A percentile compares a stretch with the other conserved stretches of the same genome.
These are phyloP conservation scores for Arthrobotrys iridis DNA, from an alignment of 2,329 filamentous ascomycete genomes.

Conservation along the genomic window DNA sequence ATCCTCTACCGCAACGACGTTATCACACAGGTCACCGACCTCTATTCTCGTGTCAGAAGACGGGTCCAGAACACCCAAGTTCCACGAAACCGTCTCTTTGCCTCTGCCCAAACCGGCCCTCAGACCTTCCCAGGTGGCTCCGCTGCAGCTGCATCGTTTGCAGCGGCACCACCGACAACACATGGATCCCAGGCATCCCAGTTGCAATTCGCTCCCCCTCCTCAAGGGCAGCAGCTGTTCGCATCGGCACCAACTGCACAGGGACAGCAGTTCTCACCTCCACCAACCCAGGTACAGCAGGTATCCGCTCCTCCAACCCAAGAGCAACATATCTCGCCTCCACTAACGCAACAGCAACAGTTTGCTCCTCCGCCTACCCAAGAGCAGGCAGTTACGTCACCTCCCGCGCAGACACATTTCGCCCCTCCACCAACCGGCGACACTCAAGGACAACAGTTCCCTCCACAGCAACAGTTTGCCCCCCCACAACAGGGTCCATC, in stretches of 20 bases:
- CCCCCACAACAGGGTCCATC: conserved; percentile 4
- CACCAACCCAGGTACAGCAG: conserved; percentile 16
- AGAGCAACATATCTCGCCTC: conserved; percentile 15
- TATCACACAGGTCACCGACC: conserved; percentile 33
- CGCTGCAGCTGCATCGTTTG: conserved; percentile 11
- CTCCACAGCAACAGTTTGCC: conserved; percentile 11
- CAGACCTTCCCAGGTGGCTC: not conserved
- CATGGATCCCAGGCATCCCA: not conserved
- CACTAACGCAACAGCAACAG: conserved; percentile 21
- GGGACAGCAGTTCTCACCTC: conserved; percentile 16
- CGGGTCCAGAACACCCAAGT: conserved; percentile 39
- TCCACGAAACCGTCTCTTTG: conserved; percentile 45
- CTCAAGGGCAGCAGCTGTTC: not conserved
- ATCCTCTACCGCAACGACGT: conserved; percentile 39
- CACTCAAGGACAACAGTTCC: not conserved
- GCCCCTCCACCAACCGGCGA: conserved; percentile 8
- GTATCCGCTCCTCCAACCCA: not conserved
- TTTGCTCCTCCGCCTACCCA: conserved; percentile 29
- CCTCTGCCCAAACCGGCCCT: conserved; percentile 5
- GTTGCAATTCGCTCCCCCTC: conserved; percentile 17
- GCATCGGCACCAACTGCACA: not conserved
- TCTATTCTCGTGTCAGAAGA: conserved; percentile 35
- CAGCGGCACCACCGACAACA: conserved; percentile 23
- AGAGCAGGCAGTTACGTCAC: not conserved
- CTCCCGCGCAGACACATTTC: conserved; percentile 8